These are phyloP conservation scores for Phanerodontia chrysosporium DNA, from an alignment of 768 basidiomycete species.

Conservation along the genomic window DNA sequence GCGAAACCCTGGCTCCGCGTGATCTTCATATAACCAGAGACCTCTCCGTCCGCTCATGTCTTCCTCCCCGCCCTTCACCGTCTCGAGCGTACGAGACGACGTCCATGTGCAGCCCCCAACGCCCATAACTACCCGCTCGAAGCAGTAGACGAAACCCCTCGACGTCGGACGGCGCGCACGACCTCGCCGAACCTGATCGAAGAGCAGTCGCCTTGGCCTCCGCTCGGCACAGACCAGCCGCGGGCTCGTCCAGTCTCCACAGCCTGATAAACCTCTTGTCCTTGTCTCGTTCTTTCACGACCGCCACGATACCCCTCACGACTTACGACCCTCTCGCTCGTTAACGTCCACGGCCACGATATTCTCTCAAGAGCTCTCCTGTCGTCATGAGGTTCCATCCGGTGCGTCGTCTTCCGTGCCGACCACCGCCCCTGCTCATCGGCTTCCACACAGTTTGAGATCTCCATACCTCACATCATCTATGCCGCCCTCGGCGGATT, in stretches of 20 bases:
- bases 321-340: constrained; percentile 2
- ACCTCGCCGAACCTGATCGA: constrained; percentile 8
- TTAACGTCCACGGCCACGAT: neutral
- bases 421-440: constrained; percentile 2
- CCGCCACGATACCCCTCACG: neutral
- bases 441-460: constrained; percentile 40
- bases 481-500: constrained; percentile 82
- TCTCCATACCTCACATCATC: constrained; percentile 66
- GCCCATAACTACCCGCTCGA: neutral
- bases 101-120: neutral
- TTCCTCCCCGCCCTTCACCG: constrained; percentile 4
- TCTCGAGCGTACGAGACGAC: neutral
- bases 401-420: constrained; percentile 1
- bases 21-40: constrained; percentile 11
- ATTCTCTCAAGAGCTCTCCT: neutral
- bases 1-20: constrained; percentile 1
- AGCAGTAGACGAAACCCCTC: neutral
- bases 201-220: constrained; percentile 1
- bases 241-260: constrained; percentile 7
- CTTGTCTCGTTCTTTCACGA: constrained; percentile 2
- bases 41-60: constrained; percentile 24
- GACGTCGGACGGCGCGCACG: neutral
- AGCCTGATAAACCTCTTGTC: constrained; percentile 1
- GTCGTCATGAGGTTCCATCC: constrained; percentile 14
- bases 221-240: constrained; percentile 6